Percentiles rank a stretch among this genome's conserved stretches.
These are phyloP conservation scores for Hirsutella thompsonii DNA, from an alignment of 2,329 filamentous ascomycete genomes.

Conservation along the genomic window DNA sequence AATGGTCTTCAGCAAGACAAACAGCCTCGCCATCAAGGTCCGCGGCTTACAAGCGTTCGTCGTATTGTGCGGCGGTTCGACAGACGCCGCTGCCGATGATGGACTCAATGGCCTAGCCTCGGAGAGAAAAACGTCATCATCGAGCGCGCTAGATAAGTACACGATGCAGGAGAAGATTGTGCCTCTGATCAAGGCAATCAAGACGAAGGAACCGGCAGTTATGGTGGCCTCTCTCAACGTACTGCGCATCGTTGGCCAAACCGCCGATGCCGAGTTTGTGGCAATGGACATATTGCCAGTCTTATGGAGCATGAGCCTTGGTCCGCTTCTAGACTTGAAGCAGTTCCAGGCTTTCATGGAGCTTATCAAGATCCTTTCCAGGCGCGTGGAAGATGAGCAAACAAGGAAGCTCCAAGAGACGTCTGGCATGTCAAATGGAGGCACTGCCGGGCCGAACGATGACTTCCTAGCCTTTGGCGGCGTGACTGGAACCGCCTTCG, in stretches of 20 bases:
- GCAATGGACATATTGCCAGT: constrained; percentile 84
- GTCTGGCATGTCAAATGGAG: constrained; percentile 42
- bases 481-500: constrained; percentile 47
- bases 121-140: constrained; percentile 51
- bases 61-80: constrained; percentile 71
- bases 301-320: constrained; percentile 83
- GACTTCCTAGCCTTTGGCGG: constrained; percentile 62
- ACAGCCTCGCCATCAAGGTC: constrained; percentile 88
- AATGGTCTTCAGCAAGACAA: constrained; percentile 82
- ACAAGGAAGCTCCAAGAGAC: constrained; percentile 79
- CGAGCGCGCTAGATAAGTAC: constrained; percentile 85
- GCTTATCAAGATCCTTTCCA: constrained; percentile 69
- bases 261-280: constrained; percentile 80
- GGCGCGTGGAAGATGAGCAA: constrained; percentile 78
- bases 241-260: constrained; percentile 66
- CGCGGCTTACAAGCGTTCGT: constrained; percentile 82
- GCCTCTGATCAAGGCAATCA: constrained; percentile 80
- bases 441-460: constrained; percentile 37
- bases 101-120: constrained; percentile 61
- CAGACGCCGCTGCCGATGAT: constrained; percentile 32
- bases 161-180: constrained; percentile 97
- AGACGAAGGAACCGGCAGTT: constrained; percentile 93
- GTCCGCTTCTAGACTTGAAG: constrained; percentile 72
- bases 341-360: constrained; percentile 88
- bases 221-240: constrained; percentile 90